Base-by-base conservation (phyloP, 2,329 filamentous ascomycete genomes). In the Calonectria montana region DNA sequence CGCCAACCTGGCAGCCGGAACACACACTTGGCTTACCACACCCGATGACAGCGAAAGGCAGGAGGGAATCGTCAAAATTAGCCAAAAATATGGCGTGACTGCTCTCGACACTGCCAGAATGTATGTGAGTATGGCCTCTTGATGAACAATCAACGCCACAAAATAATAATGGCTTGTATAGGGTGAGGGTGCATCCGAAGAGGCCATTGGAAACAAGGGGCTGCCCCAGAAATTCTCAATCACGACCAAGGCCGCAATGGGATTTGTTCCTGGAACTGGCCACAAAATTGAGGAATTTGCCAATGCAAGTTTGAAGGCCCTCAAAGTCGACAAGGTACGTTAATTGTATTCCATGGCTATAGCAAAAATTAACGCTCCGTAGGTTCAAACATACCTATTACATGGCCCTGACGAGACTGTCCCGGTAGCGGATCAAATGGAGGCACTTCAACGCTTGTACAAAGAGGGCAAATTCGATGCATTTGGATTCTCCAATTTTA, bases 401-500 rank as follows among this genome's bases (percentile, higher is more conserved):
- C 63, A 65, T 18, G 47, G 45, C 9, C 63, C 63, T 7, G 63
- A 65, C 13, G 63, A 65, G 25, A 41, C 31, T 10, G 35, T 53
- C 18, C 47, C 65, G 10, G 27, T 48, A 2, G 53, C n/a, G 5
- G 39, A 48, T n/a, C 55, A 61, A n/a, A 67, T 48, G 65, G 53
- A 67, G 15, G 18, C 21, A 15, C 35, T 67, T 18, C 53, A 55
- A n/a, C 31, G 43, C 5, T 47, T 63, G 8, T 62, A 63, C 16
- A 37, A 41, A 12, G 35, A 57, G 27, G 45, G 47, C 2, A 48
- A 55, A 29, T 57, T 48, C 29, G 45, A 45, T 18, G 35, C 31
- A 7, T 41, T 65, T 25, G 67, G 59, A 39, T 8, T 65, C 23
- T 65, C 63, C 23, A 65, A 65, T 37, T 67, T 67, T 21, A 47